Base-by-base conservation (phyloP, 225 moss, liverwort and hornwort species). In the Neckera pumila region DNA sequence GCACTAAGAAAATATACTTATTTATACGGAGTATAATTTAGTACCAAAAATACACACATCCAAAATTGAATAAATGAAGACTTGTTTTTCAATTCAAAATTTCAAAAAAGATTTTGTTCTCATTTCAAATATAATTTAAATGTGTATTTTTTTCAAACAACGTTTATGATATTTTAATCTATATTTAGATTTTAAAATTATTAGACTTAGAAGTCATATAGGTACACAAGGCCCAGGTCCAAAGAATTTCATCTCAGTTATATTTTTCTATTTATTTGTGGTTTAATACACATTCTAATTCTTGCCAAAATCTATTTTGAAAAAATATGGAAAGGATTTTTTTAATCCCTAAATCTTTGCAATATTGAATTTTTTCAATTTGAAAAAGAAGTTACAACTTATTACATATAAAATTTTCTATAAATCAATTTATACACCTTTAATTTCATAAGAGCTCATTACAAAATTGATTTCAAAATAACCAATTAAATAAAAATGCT, bases 211-310 rank as follows among this genome's bases (percentile, higher is more conserved):
- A 36, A 66, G 11, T 36, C 36, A 11, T 11, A 8, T 63, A 36
- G 6, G 20, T 66, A 20, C 20, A 66, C 0, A 0, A n/a, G 6
- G 21, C 5, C 3, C 1, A 19, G 2, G 12, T 67, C 2, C 21
- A 11, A n/a, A 12, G n/a, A 17, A 20, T 1, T 3, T 21, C 12
- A 21, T 66, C 9, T 21, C 4, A 7, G 19, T 11, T 7, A 21
- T 0, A 21, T 21, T 12, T 57, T n/a, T 20, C 11, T 20, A 21
- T n/a, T 66, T 11, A n/a, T 33, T 64, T 33, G 5, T 64, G 33
- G 34, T 20, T 66, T 66, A 36, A n/a, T 36, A 66, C 3, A 20
- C 19, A 11, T 36, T 66, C n/a, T 3, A 21, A 0, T 66, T 20
- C 3, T 5, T 66, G 1, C 10, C 36, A 36, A 36, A 66, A 20